Evolutionary conservation across 306 rosid species (phyloP), one percentile per base, ranked within the genome.

Genomic region (Cucumis hystrix): DNA sequence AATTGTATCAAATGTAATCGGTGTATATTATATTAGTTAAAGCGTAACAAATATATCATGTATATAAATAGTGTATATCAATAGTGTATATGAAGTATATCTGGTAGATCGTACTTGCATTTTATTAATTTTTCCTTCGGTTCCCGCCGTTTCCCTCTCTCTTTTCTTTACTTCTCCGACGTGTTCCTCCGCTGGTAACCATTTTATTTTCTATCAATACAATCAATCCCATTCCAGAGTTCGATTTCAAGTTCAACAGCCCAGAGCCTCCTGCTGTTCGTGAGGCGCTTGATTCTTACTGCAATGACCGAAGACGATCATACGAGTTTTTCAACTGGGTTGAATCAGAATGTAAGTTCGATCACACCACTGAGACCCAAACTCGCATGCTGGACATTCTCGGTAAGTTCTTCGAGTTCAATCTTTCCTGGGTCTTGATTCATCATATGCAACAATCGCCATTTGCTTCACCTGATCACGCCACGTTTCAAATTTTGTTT

Each of bases 251-350:
- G 67, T 20, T 35, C 12, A 16, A 23, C 21, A 40, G 5, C 62
- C 67, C 78, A 12, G 30, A 67, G 6, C 79, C 83, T 60, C 15
- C 81, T 67, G 79, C 93, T 1, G 90, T 90, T 7, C 83, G 80
- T 0, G 88, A 85, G 58, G 87, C 97, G 15, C 92, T 92, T 0
- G 17, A 83, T 17, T 84, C 93, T 14, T 88, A 84, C 84, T 84
- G 87, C 90, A 92, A 94, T 35, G 97, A 94, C 76, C 92, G 96
- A 95, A 87, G 81, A 55, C 87, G 85, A 14, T 97, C 98, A 8
- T 47, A 85, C n/a, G 95, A 92, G 6, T 94, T 94, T 86, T 94
- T 92, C 92, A 85, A 74, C 72, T 94, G 95, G 95, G 86, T 83
- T 17, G 85, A 86, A 47, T 76, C 81, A 15, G 65, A 86, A 6